Evolutionary conservation across 345 rosid genomes (phyloP).

Genomic region (Camelina sativa): DNA sequence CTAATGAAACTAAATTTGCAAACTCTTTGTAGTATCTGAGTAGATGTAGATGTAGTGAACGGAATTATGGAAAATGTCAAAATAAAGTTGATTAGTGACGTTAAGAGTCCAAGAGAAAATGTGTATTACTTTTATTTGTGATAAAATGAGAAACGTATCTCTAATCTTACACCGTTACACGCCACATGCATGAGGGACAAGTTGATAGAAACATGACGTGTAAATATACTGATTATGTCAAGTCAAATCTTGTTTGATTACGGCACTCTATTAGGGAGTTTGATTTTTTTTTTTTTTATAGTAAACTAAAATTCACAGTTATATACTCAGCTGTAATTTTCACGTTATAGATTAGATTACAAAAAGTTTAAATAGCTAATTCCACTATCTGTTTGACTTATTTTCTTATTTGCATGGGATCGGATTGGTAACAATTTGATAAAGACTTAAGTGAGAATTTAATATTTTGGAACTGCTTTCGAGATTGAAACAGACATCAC

Average conservation of each 20-base stretch:
- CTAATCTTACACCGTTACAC: background rate
- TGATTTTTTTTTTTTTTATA: background rate
- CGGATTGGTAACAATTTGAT: background rate
- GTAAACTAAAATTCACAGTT: background rate
- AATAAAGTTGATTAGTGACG: background rate
- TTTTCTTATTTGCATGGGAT: slow-evolving; percentile 7
- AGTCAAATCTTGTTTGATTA: slow-evolving; percentile 11
- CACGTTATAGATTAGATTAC: background rate
- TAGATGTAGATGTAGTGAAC: background rate
- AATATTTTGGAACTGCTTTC: slow-evolving; percentile 5
- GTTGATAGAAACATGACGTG: slow-evolving; percentile 11
- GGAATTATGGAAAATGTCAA: background rate
- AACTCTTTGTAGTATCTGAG: too few relatives aligned
- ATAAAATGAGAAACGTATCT: background rate
- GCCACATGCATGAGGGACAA: background rate
- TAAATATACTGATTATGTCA: slow-evolving; percentile 6
- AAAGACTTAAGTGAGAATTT: too few relatives aligned
- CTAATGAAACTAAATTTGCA: too few relatives aligned
- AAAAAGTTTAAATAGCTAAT: background rate
- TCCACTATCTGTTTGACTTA: background rate
- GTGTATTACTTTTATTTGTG: background rate
- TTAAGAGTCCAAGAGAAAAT: background rate
- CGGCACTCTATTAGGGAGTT: slow-evolving; percentile 22
- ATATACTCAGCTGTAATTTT: background rate
- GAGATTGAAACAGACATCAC: slow-evolving; percentile 15